phyloP scores from a whole-genome alignment of 2,329 filamentous ascomycete genomes.

The Dactylella cylindrospora region DNA sequence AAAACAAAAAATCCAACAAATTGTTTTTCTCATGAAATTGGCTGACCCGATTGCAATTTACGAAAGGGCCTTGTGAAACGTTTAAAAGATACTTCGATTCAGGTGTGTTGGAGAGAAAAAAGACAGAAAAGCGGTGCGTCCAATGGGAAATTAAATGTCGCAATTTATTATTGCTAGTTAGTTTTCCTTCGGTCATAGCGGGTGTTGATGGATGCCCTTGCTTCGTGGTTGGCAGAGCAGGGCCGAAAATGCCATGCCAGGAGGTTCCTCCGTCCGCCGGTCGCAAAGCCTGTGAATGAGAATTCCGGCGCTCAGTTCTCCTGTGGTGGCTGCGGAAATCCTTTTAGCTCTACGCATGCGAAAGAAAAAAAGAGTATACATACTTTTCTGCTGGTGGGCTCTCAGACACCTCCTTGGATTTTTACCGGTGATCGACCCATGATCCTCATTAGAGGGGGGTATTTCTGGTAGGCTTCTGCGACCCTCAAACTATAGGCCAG shows the following conservation, averaged over 20 bases:
- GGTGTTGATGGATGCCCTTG: constrained; percentile 30
- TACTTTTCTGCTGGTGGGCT: too few relatives aligned
- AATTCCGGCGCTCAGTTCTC: constrained; percentile 5
- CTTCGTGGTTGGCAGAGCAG: constrained; percentile 8
- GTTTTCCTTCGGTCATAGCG: constrained; percentile 18
- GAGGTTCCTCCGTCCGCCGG: constrained; percentile 11
- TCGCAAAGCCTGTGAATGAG: constrained; percentile 8
- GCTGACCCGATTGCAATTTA: too few relatives aligned
- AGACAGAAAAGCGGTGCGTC: constrained; percentile 5
- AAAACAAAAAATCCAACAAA: too few relatives aligned
- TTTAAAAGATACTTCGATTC: constrained; percentile 29
- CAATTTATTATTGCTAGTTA: constrained; percentile 22
- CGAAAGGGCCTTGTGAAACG: too few relatives aligned
- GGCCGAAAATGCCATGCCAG: constrained; percentile 20
- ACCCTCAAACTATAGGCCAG: too few relatives aligned
- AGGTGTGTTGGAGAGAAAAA: constrained; percentile 14
- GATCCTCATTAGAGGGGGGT: too few relatives aligned
- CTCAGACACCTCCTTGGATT: constrained; percentile 23
- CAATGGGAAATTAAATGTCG: constrained; percentile 46
- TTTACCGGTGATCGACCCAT: constrained; percentile 13
- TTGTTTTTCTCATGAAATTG: too few relatives aligned
- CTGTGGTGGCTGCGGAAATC: too few relatives aligned
- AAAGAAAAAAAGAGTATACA: too few relatives aligned
- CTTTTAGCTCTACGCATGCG: too few relatives aligned
- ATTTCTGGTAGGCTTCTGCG: too few relatives aligned